Evolutionary conservation across 805 yeast genomes (phyloP), one percentile per base, ranked within the genome.

Genomic region (Candida michaelii): DNA sequence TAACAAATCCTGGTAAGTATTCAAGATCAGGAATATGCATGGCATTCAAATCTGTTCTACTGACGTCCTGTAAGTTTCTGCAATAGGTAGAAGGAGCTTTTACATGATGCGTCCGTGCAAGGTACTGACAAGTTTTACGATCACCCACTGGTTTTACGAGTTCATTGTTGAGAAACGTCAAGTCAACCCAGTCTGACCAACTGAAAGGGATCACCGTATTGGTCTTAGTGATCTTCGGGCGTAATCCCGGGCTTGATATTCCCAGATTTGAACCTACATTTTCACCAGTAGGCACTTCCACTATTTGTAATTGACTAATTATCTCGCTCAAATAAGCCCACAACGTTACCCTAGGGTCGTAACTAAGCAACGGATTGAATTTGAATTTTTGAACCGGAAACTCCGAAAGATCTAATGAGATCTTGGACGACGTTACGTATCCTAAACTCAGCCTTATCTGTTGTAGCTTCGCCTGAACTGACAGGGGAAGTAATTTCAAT

Each of bases 261-360:
- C 29, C 29, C 29, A 25, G 7, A n/a, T 11, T 25, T 11, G 29
- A n/a, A 9, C 13, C 29, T 11, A 5, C 12, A 25, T 25, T 25
- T 23, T 6, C 6, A 7, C 9, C 25, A 7, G 10, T 10, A 23
- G 25, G 6, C 29, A 11, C 27, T 14, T 18, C 11, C 3, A 5
- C 15, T 12, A 11, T 12, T 14, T 33, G 13, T 11, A 45, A 39
- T 32, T 50, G 54, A 34, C 56, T 45, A 31, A 51, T 52, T 18
- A 77, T 62, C 46, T 74, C 65, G 44, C 71, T 61, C 23, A 80
- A 45, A 55, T 76, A 75, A 10, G 59, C 73, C 1, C 83, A 60
- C 49, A 76, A 63, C 0, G 84, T 73, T 46, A 81, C 64, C 32
- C 85, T 58, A 13, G 86, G 86, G 47, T 82, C 86, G 47, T 67